Base-by-base conservation (phyloP, 169 alveolate species). In the Plasmodium fragile region DNA sequence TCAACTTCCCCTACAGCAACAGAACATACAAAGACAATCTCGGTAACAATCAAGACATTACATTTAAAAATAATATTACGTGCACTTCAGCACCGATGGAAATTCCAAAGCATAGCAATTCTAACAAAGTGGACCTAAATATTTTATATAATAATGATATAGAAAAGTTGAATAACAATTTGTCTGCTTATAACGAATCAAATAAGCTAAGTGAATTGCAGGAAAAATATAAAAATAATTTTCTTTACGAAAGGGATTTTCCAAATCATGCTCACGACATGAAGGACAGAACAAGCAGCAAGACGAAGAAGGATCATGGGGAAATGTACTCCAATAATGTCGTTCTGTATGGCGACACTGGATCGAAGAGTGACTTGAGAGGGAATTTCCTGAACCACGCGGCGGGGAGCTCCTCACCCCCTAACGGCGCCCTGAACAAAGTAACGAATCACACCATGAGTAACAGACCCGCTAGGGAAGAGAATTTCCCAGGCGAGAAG, bases 211-310 rank as follows among this genome's bases (percentile, higher is more conserved):
- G 4, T 30, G 82, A 77, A 32, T 59, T 87, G 53, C 93, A 87
- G 34, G 93, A 75, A 32, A 87, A 87, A 18, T 71, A 87, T 78
- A 87, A 87, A 77, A 69, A 87, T 87, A 87, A 77, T 55, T 77
- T 36, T 59, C n/a, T 53, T 13, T 87, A 77, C 81, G 89, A 87
- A 77, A 87, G 80, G 69, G 93, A 78, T n/a, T 18, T 36, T 22
- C 80, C 82, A 11, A 65, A 30, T 75, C 69, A 87, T 49, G 25
- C 43, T 39, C 78, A 78, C 43, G 93, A 87, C 43, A 11, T 36
- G 18, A 87, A 45, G 22, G 82, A 53, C 39, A 78, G 45, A 16
- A 5, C 73, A 78, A 8, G 18, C 32, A 87, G 49, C 70, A 77
- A 78, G 22, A 36, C 39, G 22, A 87, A 28, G 18, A 87, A 79